Evolutionary conservation across 805 yeast species (phyloP), one percentile per base, ranked within the genome.

Genomic region (Candida loeiensis): DNA sequence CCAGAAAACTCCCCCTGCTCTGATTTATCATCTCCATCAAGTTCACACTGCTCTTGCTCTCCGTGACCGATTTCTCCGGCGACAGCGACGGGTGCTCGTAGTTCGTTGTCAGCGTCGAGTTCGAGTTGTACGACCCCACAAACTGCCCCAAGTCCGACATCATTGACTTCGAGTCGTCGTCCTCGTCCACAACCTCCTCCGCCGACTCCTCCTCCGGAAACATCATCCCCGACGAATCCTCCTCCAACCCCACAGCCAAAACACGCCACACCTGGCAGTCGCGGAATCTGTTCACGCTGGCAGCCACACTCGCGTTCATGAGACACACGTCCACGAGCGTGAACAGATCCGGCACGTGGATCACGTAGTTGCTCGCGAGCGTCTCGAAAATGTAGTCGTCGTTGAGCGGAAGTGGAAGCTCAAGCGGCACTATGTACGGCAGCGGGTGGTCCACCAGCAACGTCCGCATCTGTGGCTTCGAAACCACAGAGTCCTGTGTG

Each of bases 251-350:
- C 24, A 73, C 74, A 11, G 75, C 74, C 4, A 82, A 58, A 3
- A 80, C 69, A 44, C 71, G 59, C 89, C 89, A 82, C 0, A 78
- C 71, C 51, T 79, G 85, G 39, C 80, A 67, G 40, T 79, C 84
- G 43, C 85, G 59, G 39, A 63, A 65, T 36, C 68, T 58, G 13
- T 69, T 67, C 1, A 71, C 82, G 34, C 69, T 64, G 0, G 72
- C 72, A 0, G 85, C 85, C 6, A 77, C 63, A 13, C 67, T 60
- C 0, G 86, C 74, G 52, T 84, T 84, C 49, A 69, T 61, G 16
- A 71, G 64, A 50, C 86, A 82, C 2, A 73, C 79, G 33, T 80
- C 79, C 11, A 67, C 53, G 12, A 80, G 61, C 19, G 67, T 63
- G 51, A 77, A 68, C 3, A 75, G 78, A 17, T 70, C 73, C 0